These are phyloP conservation scores for Teratosphaeria pseudoeucalypti DNA, from an alignment of 2,329 filamentous ascomycete species.

Conservation along the genomic window DNA sequence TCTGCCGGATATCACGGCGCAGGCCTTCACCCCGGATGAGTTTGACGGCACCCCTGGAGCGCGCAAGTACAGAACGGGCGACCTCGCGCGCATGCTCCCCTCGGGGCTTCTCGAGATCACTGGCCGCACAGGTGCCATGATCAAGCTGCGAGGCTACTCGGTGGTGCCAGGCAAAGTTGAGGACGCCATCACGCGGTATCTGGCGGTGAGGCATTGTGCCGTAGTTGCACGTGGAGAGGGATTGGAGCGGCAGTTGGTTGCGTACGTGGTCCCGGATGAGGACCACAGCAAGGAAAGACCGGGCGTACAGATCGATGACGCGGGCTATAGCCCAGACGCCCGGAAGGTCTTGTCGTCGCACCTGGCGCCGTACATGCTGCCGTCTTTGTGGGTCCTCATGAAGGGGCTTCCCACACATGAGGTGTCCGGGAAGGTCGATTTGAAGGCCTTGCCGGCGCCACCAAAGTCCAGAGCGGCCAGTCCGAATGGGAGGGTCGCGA, in stretches of 20 bases:
- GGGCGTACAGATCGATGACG: conserved; percentile 55
- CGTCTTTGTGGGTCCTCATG: conserved; percentile 64
- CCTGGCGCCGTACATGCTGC: conserved; percentile 76
- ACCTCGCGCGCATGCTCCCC: conserved; percentile 56
- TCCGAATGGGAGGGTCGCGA: background rate
- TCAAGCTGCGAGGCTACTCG: conserved; percentile 69
- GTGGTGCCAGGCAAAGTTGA: conserved; percentile 70
- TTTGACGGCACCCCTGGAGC: conserved; percentile 49
- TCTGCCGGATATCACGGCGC: conserved; percentile 64
- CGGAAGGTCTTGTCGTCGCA: conserved; percentile 54
- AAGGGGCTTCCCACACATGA: conserved; percentile 62
- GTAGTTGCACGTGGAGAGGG: conserved; percentile 68
- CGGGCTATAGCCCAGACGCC: conserved; percentile 60
- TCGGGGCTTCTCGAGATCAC: conserved; percentile 65
- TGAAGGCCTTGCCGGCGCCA: conserved; percentile 60
- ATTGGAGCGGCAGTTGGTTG: conserved; percentile 63
- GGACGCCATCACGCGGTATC: conserved; percentile 56
- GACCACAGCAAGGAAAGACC: conserved; percentile 49
- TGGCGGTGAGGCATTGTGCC: conserved; percentile 62
- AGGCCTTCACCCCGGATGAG: conserved; percentile 57
- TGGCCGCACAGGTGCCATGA: conserved; percentile 67
- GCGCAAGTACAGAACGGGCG: conserved; percentile 66
- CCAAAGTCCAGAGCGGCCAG: conserved; percentile 35
- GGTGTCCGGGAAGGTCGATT: conserved; percentile 69
- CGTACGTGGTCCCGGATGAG: conserved; percentile 62